A percentile compares a stretch with the other conserved stretches of the same genome.
These are phyloP conservation scores for Pelargonium citronellum DNA, from an alignment of 441 rosid genomes.

Conservation along the genomic window DNA sequence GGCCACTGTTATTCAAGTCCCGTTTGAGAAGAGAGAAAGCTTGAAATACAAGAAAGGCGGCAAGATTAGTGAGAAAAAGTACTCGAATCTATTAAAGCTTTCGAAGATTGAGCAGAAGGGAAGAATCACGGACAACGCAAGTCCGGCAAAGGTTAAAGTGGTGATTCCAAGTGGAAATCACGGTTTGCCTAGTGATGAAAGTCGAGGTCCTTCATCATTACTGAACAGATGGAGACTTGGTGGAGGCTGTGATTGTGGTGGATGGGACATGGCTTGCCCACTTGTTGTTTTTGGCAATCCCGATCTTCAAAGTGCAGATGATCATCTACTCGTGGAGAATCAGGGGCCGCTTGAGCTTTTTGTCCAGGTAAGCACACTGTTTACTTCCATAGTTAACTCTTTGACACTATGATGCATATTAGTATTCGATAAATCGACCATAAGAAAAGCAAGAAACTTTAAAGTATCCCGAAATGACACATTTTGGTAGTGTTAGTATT, in stretches of 20 bases:
- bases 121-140: conserved; percentile 25
- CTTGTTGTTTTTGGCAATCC: conserved; percentile 62
- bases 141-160: conserved; percentile 48
- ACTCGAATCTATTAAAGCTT: conserved; percentile 42
- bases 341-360: conserved; percentile 57
- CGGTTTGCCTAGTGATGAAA: conserved; percentile 52
- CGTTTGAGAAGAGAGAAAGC: conserved; percentile 68
- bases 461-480: too few species aligned
- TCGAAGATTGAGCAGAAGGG: conserved; percentile 39
- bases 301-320: conserved; percentile 34
- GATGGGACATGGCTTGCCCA: conserved; percentile 98
- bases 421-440: too few species aligned
- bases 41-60: conserved; percentile 42
- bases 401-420: too few species aligned
- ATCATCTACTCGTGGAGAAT: conserved; percentile 44
- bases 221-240: conserved; percentile 85
- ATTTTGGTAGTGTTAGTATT: too few species aligned
- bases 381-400: conserved; percentile 7
- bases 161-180: conserved; percentile 79
- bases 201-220: conserved; percentile 59
- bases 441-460: too few species aligned
- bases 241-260: conserved; percentile 97
- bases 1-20: conserved; percentile 61
- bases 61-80: conserved; percentile 29
- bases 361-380: conserved; percentile 48